Conservation (phyloP, 2,329 filamentous ascomycete genomes). For the Xylariaceae sp. region DNA sequence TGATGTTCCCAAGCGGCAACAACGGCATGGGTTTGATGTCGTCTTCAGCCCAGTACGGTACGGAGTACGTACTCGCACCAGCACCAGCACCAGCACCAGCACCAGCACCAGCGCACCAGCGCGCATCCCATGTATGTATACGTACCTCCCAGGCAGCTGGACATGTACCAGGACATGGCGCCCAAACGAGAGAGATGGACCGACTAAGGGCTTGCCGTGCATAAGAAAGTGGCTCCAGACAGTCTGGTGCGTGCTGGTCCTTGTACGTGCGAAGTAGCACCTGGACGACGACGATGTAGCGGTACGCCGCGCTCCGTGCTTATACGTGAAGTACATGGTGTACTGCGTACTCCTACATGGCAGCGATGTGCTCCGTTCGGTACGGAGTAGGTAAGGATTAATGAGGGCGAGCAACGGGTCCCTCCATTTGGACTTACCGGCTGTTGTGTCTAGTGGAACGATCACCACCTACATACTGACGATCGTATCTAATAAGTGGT, state of each 20-base stretch:
- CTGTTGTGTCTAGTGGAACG: neutral
- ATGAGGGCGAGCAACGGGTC: no score
- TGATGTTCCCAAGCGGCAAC: constrained; percentile 23
- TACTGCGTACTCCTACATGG: neutral
- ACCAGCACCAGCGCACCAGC: constrained; percentile 11
- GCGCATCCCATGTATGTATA: neutral
- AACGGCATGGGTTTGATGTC: constrained; percentile 25
- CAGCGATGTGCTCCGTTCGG: neutral
- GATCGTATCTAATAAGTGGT: neutral
- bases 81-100: constrained; percentile 8
- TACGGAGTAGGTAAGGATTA: no score
- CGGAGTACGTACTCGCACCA: constrained; percentile 9
- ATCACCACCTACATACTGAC: neutral
- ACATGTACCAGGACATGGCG: constrained; percentile 17
- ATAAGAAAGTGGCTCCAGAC: neutral
- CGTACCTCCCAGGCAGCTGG: neutral
- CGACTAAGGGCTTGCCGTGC: constrained; percentile 4
- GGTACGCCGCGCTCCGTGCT: no score
- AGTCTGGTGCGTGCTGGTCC: neutral
- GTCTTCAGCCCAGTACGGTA: neutral
- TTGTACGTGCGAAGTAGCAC: neutral
- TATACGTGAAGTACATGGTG: no score
- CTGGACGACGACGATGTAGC: no score
- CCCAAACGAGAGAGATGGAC: constrained; percentile 15
- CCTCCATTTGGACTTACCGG: neutral